Percentiles rank a stretch among this genome's conserved stretches.
Conservation (phyloP, 2,329 filamentous ascomycete genomes). For the Neonectria ditissima region DNA sequence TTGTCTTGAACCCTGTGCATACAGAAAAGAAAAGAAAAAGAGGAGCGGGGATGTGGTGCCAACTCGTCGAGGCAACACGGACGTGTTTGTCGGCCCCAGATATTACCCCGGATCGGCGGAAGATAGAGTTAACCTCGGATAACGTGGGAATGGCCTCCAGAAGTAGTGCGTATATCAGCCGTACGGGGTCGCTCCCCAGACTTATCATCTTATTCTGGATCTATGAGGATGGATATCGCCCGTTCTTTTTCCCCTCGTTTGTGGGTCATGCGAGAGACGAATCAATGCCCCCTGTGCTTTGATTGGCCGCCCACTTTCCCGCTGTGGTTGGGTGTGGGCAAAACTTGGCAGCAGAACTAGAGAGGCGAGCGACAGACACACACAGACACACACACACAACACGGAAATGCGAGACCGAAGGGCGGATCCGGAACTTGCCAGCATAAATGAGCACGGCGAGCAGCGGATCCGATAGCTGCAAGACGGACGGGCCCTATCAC, state of each 20-base stretch:
- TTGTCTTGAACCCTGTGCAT: neutral
- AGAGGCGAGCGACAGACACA: too few species aligned
- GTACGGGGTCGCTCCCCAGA: slow-evolving; percentile 35
- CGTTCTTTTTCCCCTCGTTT: slow-evolving; percentile 4
- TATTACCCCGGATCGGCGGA: slow-evolving; percentile 35
- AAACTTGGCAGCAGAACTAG: neutral
- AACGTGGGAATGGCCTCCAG: slow-evolving; percentile 15
- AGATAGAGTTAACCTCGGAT: slow-evolving; percentile 29
- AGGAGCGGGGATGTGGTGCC: neutral
- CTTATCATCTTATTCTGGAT: slow-evolving; percentile 12
- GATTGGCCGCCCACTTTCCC: slow-evolving; percentile 12
- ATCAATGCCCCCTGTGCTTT: slow-evolving; percentile 9
- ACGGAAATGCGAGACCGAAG: neutral
- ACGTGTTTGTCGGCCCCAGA: slow-evolving; percentile 9
- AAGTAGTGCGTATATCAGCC: slow-evolving; percentile 26
- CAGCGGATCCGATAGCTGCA: neutral
- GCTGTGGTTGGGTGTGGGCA: neutral
- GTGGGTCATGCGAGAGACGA: slow-evolving; percentile 26
- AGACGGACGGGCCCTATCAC: neutral
- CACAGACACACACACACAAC: neutral
- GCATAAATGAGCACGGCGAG: neutral
- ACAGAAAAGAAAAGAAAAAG: neutral
- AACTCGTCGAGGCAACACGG: neutral
- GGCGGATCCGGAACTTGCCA: slow-evolving; percentile 5
- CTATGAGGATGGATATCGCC: slow-evolving; percentile 11